Base-by-base conservation (phyloP, 1,284 basidiomycete genomes). In the Naganishia cerealis region DNA sequence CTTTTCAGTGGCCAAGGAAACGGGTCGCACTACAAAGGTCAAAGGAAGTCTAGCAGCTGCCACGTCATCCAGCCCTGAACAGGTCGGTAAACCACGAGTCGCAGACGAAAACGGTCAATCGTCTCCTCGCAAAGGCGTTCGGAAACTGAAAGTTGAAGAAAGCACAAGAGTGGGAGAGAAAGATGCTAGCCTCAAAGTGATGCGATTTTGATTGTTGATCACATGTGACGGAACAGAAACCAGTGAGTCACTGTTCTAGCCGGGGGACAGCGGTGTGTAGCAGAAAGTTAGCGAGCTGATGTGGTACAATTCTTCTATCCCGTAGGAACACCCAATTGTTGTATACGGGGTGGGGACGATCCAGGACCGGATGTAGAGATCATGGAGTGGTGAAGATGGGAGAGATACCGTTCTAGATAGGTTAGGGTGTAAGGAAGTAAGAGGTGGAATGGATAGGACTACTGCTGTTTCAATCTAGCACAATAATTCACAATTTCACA, bases 171-270 rank as follows among this genome's bases (percentile, higher is more conserved):
- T 29, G 12, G 50, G 61, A 21, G 50, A 24, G 16, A 52, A 52
- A 6, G 61, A 54, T 26, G 50, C 61, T 18, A 63, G 61, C 29
- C 38, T 63, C 12, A 54, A 52, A 39, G 50, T 63, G n/a, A 63
- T 63, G 50, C 61, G 61, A 42, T 63, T 63, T 13, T 62, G 36
- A 52, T 46, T 1, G 7, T 50, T 46, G 43, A 10, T 46, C 10
- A n/a, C n/a, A 24, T n/a, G 21, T 50, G 46, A 24, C n/a, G 46
- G 24, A 24, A 50, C 21, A 1, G 24, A 24, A 50, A 9, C 24
- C 21, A 24, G 46, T 50, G 21, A 50, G 46, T 50, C 46, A 50
- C 46, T 24, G 0, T 24, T 50, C 6, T 8, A 2, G 7, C n/a
- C n/a, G n/a, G 18, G 46, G 21, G 46, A 50, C 21, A 50, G 21